Conservation (phyloP, 257 asterid species). For the Nemophila menziesii region DNA sequence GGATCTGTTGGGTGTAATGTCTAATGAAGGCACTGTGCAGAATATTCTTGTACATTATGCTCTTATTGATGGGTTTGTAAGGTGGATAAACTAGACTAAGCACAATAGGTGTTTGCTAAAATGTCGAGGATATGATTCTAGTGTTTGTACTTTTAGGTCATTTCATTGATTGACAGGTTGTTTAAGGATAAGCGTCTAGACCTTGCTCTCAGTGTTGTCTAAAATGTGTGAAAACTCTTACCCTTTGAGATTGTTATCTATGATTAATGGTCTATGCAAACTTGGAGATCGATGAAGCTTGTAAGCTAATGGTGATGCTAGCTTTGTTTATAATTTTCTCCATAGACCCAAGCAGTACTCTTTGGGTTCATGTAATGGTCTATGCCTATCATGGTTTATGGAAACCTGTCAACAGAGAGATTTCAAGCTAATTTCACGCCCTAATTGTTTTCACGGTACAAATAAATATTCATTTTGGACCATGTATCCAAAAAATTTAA, state of each 20-base stretch:
- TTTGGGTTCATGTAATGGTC: too few relatives aligned
- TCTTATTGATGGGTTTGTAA: conserved; percentile 90
- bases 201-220: conserved; percentile 74
- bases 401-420: too few relatives aligned
- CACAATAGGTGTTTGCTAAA: conserved; percentile 65
- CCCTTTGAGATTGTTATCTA: conserved; percentile 69
- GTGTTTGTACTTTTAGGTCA: conserved; percentile 64
- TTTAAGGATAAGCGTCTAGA: conserved; percentile 85
- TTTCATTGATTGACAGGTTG: conserved; percentile 67
- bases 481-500: too few relatives aligned
- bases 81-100: conserved; percentile 83
- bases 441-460: too few relatives aligned
- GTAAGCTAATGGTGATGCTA: conserved; percentile 80
- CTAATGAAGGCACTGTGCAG: conserved; percentile 52
- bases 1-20: conserved; percentile 64
- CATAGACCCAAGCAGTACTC: too few relatives aligned
- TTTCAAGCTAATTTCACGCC: too few relatives aligned
- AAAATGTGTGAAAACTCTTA: conserved; percentile 77
- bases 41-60: conserved; percentile 79
- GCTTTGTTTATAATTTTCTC: too few relatives aligned
- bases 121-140: conserved; percentile 71
- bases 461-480: too few relatives aligned
- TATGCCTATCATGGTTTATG: too few relatives aligned
- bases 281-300: conserved; percentile 81
- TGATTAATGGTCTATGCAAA: conserved; percentile 92